Percentiles rank a stretch among this genome's conserved stretches.
phyloP scores from a whole-genome alignment of 306 rosid genomes.

The Glycine soja region DNA sequence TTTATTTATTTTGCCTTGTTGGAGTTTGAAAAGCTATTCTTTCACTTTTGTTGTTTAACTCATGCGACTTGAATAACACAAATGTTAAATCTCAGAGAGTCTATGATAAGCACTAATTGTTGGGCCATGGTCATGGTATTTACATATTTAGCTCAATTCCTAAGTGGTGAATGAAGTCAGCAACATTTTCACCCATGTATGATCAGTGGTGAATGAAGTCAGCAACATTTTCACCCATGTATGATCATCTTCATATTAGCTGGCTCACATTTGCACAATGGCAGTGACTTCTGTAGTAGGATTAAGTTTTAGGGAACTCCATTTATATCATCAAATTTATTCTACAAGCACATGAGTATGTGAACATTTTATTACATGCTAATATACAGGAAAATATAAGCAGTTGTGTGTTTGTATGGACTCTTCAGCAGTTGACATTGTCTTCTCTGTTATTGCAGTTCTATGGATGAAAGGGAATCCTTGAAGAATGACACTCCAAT shows the following conservation, averaged over 20 bases:
- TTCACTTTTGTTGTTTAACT: neutral
- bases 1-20: neutral
- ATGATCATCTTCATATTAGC: neutral
- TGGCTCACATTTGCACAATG: conserved; percentile 10
- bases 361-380: neutral
- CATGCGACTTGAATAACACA: neutral
- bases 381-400: neutral
- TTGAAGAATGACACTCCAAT: conserved; percentile 46
- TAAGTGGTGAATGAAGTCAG: neutral
- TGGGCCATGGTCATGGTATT: neutral
- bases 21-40: neutral
- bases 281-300: neutral
- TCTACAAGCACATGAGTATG: neutral
- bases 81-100: neutral
- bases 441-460: conserved; percentile 10
- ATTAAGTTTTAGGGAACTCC: neutral
- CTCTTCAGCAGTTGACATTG: neutral
- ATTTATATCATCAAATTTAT: neutral
- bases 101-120: neutral
- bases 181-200: neutral
- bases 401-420: neutral
- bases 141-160: neutral
- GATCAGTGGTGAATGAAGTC: neutral
- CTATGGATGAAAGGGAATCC: conserved; percentile 17
- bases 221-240: neutral